phyloP scores from a whole-genome alignment of 805 yeast genomes.

The Schwanniomyces yamadae region DNA sequence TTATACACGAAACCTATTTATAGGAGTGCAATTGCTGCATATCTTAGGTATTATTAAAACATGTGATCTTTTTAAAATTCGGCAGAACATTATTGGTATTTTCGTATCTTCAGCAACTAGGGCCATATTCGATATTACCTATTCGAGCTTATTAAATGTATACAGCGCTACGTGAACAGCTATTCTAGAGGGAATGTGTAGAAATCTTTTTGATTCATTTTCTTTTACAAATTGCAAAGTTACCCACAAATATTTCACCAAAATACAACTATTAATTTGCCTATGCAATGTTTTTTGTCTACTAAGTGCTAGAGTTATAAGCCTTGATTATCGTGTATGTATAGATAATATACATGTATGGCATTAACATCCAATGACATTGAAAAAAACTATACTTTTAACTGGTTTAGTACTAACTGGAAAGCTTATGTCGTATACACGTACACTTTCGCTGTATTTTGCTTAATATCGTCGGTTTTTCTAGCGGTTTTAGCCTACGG shows the following conservation, averaged over 20 bases:
- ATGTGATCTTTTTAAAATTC: slow-evolving; percentile 1
- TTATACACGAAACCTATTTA: too few species aligned
- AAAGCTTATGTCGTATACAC: not conserved
- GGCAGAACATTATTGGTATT: slow-evolving; percentile 6
- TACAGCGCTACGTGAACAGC: slow-evolving; percentile 39
- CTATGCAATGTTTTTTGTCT: slow-evolving; percentile 16
- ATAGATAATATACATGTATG: not conserved
- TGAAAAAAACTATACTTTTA: not conserved
- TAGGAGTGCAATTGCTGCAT: too few species aligned
- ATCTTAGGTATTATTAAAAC: slow-evolving; percentile 5
- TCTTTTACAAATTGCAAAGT: slow-evolving; percentile 30
- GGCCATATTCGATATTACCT: slow-evolving; percentile 1
- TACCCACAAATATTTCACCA: slow-evolving; percentile 33
- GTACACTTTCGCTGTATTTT: not conserved
- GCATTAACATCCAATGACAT: not conserved
- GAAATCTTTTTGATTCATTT: slow-evolving; percentile 46
- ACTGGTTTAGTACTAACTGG: not conserved
- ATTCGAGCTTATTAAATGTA: slow-evolving; percentile 48
- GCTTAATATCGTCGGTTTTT: not conserved
- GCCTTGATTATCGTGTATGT: slow-evolving; percentile 31
- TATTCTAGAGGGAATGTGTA: slow-evolving; percentile 43
- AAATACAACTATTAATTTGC: slow-evolving; percentile 44
- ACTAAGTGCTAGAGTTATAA: slow-evolving; percentile 22
- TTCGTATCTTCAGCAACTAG: slow-evolving; percentile 5
- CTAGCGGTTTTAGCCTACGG: not conserved